Conservation (phyloP, 2,329 filamentous ascomycete species). For the Alternaria sp. region DNA sequence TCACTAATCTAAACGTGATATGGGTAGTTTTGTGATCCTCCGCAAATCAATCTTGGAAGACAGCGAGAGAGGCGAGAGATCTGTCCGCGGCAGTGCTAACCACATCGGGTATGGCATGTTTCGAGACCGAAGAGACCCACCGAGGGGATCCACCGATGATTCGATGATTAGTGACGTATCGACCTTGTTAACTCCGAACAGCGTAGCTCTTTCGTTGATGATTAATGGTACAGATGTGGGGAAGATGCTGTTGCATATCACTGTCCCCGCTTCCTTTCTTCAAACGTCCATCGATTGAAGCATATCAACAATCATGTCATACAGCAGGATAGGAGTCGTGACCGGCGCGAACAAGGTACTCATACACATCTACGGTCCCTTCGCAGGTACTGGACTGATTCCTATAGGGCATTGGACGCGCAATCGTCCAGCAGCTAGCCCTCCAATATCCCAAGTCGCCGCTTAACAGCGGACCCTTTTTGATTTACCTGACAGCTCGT, state of each 20-base stretch:
- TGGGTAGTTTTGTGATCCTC: not conserved
- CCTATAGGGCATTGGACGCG: slow-evolving; percentile 55
- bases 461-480: slow-evolving; percentile 57
- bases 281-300: not conserved
- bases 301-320: slow-evolving; percentile 32
- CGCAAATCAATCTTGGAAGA: not conserved
- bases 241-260: not conserved
- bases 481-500: slow-evolving; percentile 64
- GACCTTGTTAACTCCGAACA: slow-evolving; percentile 11
- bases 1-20: not conserved
- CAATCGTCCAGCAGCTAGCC: slow-evolving; percentile 63
- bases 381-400: slow-evolving; percentile 12
- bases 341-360: slow-evolving; percentile 63
- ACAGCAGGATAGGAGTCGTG: slow-evolving; percentile 58
- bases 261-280: not conserved
- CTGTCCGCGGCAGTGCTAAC: slow-evolving; percentile 11
- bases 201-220: not conserved
- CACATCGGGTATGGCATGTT: slow-evolving; percentile 1
- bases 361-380: not conserved
- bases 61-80: not conserved
- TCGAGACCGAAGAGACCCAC: not conserved
- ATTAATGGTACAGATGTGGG: slow-evolving; percentile 9
- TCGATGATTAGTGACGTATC: slow-evolving; percentile 20
- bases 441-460: slow-evolving; percentile 62
- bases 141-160: no score